phyloP scores from a whole-genome alignment of 495 filamentous ascomycete genomes.

The Penicillium turbatum region DNA sequence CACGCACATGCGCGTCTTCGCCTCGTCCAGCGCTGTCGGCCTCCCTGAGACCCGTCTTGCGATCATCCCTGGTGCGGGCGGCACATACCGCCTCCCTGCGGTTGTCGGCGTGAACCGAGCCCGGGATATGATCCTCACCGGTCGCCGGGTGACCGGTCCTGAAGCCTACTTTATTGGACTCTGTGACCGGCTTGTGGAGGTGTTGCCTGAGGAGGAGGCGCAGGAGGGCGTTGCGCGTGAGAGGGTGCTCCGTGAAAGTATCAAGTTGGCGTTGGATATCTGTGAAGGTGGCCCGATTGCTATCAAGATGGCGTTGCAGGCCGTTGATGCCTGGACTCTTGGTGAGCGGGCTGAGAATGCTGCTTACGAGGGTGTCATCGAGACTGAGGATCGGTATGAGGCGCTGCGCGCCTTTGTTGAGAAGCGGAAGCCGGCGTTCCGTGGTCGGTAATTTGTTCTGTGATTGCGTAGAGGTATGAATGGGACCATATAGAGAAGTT shows the following conservation, averaged over 20 bases:
- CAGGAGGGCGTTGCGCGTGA: slow-evolving; percentile 53
- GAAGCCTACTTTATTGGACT: slow-evolving; percentile 85
- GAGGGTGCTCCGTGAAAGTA: slow-evolving; percentile 64
- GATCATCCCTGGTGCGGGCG: slow-evolving; percentile 92
- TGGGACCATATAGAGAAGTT: background rate
- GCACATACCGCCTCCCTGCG: slow-evolving; percentile 76
- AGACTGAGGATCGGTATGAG: slow-evolving; percentile 80
- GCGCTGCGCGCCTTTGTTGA: slow-evolving; percentile 82
- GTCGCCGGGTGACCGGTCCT: slow-evolving; percentile 66
- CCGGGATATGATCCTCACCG: slow-evolving; percentile 80
- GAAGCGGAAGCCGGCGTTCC: slow-evolving; percentile 85
- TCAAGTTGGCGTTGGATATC: slow-evolving; percentile 74
- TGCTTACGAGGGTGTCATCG: slow-evolving; percentile 74
- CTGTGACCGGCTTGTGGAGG: slow-evolving; percentile 75
- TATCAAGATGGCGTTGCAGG: slow-evolving; percentile 64
- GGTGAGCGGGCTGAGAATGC: slow-evolving; percentile 66
- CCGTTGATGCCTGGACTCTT: slow-evolving; percentile 57
- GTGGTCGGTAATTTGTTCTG: slow-evolving; percentile 44
- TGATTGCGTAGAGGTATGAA: background rate
- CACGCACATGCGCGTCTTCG: slow-evolving; percentile 80
- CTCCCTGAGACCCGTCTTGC: slow-evolving; percentile 88
- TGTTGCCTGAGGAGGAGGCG: slow-evolving; percentile 54
- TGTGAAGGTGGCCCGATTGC: slow-evolving; percentile 84
- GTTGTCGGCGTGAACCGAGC: slow-evolving; percentile 73
- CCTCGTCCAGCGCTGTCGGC: slow-evolving; percentile 65